phyloP scores from a whole-genome alignment of 2,329 filamentous ascomycete species.

The Xylaria arbuscula region DNA sequence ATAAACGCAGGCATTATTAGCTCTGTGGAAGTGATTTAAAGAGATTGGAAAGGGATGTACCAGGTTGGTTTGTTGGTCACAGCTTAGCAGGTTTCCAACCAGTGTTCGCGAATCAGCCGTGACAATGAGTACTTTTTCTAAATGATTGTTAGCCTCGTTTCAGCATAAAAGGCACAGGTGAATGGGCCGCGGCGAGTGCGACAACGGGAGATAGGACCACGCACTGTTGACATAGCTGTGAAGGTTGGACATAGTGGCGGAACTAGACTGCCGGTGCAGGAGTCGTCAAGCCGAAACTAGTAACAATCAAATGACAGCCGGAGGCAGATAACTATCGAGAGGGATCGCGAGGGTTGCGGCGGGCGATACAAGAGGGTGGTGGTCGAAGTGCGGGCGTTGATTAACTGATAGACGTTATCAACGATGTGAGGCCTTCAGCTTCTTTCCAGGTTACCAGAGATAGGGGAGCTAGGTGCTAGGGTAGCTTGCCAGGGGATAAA shows the following conservation, averaged over 20 bases:
- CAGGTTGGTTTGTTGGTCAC: slow-evolving; percentile 92
- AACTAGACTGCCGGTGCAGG: background rate
- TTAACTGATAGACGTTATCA: background rate
- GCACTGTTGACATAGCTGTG: slow-evolving; percentile 50
- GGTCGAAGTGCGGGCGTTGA: slow-evolving; percentile 6
- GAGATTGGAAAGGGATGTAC: slow-evolving; percentile 50
- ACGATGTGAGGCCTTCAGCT: slow-evolving; percentile 9
- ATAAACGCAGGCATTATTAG: slow-evolving; percentile 11
- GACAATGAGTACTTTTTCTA: slow-evolving; percentile 91
- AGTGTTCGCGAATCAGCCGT: slow-evolving; percentile 92
- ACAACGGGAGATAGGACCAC: slow-evolving; percentile 30
- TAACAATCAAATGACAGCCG: background rate
- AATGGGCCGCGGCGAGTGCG: background rate
- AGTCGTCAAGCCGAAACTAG: background rate
- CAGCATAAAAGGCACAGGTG: slow-evolving; percentile 28
- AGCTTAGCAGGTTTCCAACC: slow-evolving; percentile 83
- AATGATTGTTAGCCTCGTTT: slow-evolving; percentile 48
- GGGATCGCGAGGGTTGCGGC: background rate
- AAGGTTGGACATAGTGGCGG: slow-evolving; percentile 49
- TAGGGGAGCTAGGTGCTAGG: too few relatives aligned
- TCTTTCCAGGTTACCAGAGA: background rate
- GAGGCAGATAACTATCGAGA: background rate
- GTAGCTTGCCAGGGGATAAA: too few relatives aligned
- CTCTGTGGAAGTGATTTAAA: background rate
- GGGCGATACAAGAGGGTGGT: background rate